Evolutionary conservation across 2,329 filamentous ascomycete species (phyloP).

Genomic region (Pseudogymnoascus sp.): DNA sequence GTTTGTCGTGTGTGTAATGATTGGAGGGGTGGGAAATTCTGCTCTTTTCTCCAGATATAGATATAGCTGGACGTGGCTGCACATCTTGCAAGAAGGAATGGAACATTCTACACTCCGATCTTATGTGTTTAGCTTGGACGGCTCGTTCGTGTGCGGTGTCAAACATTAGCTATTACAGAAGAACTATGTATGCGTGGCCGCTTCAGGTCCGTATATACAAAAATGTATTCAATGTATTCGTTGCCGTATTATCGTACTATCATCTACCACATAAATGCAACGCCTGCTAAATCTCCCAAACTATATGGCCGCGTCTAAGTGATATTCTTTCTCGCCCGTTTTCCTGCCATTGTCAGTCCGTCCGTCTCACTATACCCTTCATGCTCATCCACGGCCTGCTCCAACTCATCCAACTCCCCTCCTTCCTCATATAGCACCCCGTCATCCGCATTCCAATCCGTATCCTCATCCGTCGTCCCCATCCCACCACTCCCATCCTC

Average conservation of each 20-base stretch:
- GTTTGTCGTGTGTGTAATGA: not conserved
- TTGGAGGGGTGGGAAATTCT: not conserved
- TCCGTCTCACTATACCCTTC: not conserved
- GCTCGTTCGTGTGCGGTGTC: not conserved
- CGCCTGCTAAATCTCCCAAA: not conserved
- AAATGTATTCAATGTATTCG: constrained; percentile 1
- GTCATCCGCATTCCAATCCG: not conserved
- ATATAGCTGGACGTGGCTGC: constrained; percentile 3
- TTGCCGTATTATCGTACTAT: not conserved
- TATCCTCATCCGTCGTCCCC: constrained; percentile 7
- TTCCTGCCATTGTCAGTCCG: not conserved
- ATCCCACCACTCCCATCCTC: not conserved
- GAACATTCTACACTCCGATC: not conserved
- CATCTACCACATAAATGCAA: not conserved
- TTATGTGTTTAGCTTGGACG: not conserved
- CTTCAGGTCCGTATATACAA: not conserved
- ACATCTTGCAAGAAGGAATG: constrained; percentile 4
- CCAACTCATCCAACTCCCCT: not conserved
- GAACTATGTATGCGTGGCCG: not conserved
- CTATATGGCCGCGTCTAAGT: not conserved
- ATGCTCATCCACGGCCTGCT: not conserved
- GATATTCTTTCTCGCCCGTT: not conserved
- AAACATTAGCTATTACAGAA: not conserved
- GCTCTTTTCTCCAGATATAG: not conserved
- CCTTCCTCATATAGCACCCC: not conserved